These are phyloP conservation scores for bread wheat (Triticum aestivum) DNA, from an alignment of 176 grass and related monocot species.

Conservation along the genomic window DNA sequence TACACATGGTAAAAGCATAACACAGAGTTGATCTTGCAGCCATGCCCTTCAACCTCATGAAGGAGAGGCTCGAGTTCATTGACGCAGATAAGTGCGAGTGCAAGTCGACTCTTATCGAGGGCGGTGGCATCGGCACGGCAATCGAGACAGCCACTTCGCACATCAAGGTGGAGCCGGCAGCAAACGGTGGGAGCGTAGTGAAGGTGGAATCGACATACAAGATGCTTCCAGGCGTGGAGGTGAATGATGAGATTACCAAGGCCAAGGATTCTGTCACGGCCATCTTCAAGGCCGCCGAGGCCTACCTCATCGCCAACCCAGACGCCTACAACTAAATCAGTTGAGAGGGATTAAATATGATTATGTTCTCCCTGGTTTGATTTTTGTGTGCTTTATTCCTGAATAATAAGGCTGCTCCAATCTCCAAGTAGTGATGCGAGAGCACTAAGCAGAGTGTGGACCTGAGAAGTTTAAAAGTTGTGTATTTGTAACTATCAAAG, in stretches of 20 bases:
- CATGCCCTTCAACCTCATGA: conserved; percentile 39
- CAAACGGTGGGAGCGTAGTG: conserved; percentile 41
- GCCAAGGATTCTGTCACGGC: conserved; percentile 34
- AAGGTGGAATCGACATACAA: conserved; percentile 49
- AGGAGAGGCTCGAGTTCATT: conserved; percentile 64
- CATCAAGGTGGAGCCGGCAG: conserved; percentile 56
- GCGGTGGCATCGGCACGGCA: conserved; percentile 43
- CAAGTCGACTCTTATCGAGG: conserved; percentile 53
- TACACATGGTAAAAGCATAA: background rate
- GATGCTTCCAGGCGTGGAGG: conserved; percentile 42
- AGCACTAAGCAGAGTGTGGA: background rate
- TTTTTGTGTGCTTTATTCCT: background rate
- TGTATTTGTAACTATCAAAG: background rate
- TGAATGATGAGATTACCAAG: conserved; percentile 33
- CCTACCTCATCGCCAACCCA: conserved; percentile 57
- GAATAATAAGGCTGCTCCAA: conserved; percentile 10
- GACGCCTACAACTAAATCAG: conserved; percentile 50
- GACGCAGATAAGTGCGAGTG: conserved; percentile 56
- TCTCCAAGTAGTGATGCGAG: background rate
- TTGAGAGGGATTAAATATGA: background rate
- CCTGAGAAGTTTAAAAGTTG: background rate
- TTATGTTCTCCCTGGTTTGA: background rate
- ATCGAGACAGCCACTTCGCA: conserved; percentile 46
- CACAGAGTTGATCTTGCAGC: background rate
- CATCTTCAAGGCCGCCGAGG: conserved; percentile 55